Conservation (phyloP, 257 asterid species). For the Jacaranda copaia region DNA sequence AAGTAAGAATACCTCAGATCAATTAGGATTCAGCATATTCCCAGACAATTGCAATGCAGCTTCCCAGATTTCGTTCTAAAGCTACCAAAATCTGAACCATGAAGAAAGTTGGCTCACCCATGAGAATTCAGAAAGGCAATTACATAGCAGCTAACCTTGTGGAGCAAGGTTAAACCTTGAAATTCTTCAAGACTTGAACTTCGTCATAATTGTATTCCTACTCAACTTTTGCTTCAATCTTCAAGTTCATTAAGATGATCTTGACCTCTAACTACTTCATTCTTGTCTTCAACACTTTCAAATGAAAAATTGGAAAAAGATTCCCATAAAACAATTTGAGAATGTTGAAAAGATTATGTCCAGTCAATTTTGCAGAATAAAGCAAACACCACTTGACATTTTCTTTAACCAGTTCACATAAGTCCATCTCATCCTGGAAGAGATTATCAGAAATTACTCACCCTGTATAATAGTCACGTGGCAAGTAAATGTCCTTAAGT, state of each 20-base stretch:
- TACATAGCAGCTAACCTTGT: conserved; percentile 54
- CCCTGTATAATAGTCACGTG: conserved; percentile 70
- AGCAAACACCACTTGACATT: not conserved
- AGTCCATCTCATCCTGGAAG: not conserved
- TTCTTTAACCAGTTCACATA: conserved; percentile 10
- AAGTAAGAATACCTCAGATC: not conserved
- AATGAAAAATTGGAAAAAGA: conserved; percentile 38
- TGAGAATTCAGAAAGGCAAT: conserved; percentile 35
- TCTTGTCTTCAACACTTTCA: conserved; percentile 66
- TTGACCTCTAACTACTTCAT: conserved; percentile 65
- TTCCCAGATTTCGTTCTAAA: not conserved
- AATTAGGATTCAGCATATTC: not conserved
- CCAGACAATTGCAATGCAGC: not conserved
- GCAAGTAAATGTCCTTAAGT: conserved; percentile 69
- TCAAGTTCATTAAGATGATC: conserved; percentile 64
- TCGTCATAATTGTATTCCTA: conserved; percentile 51
- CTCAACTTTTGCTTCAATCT: conserved; percentile 66
- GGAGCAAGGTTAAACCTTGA: conserved; percentile 53
- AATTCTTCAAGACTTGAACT: conserved; percentile 55
- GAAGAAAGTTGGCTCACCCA: conserved; percentile 32
- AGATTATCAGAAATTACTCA: conserved; percentile 37
- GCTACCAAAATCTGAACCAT: not conserved
- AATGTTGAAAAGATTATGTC: conserved; percentile 8
- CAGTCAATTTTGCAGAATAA: conserved; percentile 9
- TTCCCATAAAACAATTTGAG: conserved; percentile 41